Evolutionary conservation across 2,329 filamentous ascomycete genomes (phyloP).

Genomic region (Beauveria scarabaeidicola): DNA sequence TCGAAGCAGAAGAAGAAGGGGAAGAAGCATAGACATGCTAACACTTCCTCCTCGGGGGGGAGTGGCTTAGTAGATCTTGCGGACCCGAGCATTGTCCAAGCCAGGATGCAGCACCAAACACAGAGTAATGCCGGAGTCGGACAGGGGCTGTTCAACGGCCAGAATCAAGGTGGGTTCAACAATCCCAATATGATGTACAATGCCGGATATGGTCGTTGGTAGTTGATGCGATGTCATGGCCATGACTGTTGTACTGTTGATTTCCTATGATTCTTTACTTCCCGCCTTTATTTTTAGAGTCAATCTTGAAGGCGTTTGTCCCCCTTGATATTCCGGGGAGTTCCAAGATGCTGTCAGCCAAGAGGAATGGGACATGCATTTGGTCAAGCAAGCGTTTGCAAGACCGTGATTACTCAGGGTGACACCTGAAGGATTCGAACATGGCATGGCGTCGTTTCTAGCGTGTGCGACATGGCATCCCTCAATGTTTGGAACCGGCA

Average conservation of each 20-base stretch:
- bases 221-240: slow-evolving; percentile 18
- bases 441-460: slow-evolving; percentile 22
- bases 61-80: slow-evolving; percentile 99
- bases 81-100: slow-evolving; percentile 99
- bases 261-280: slow-evolving; percentile 17
- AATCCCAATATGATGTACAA: slow-evolving; percentile 72
- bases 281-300: slow-evolving; percentile 16
- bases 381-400: slow-evolving; percentile 25
- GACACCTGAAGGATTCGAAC: slow-evolving; percentile 19
- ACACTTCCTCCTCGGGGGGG: slow-evolving; percentile 99
- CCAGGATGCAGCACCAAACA: slow-evolving; percentile 84
- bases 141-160: slow-evolving; percentile 83
- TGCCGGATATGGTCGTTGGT: slow-evolving; percentile 64
- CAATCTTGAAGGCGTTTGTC: slow-evolving; percentile 21
- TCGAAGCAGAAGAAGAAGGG: slow-evolving; percentile 99
- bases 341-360: slow-evolving; percentile 18
- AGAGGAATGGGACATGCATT: slow-evolving; percentile 22
- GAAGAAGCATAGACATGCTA: slow-evolving; percentile 99
- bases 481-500: background rate
- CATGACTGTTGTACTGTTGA: slow-evolving; percentile 12
- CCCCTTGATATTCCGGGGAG: slow-evolving; percentile 18
- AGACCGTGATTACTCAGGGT: slow-evolving; percentile 21
- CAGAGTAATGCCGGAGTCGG: slow-evolving; percentile 75
- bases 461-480: slow-evolving; percentile 19
- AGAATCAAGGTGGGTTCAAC: slow-evolving; percentile 92